Conservation (phyloP, 768 basidiomycete species). For the Leccinum subgranulosum region DNA sequence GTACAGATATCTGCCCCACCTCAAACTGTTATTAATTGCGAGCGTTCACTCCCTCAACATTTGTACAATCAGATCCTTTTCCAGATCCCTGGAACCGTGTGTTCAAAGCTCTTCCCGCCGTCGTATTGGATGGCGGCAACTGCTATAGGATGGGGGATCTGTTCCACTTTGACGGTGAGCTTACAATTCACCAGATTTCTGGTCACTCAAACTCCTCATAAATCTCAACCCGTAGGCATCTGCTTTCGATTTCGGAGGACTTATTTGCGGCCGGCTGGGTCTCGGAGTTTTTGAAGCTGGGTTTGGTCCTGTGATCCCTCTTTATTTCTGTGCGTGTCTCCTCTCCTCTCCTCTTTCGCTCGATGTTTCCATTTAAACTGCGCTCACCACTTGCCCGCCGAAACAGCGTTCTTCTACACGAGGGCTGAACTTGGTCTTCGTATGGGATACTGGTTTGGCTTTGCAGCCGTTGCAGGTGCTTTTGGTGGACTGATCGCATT, state of each 20-base stretch:
- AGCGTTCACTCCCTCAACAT: not conserved
- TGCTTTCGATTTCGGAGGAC: slow-evolving; percentile 55
- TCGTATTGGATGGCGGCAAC: slow-evolving; percentile 62
- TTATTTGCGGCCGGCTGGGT: slow-evolving; percentile 55
- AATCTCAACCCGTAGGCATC: slow-evolving; percentile 42
- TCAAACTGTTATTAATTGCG: slow-evolving; percentile 16
- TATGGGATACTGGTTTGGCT: slow-evolving; percentile 82
- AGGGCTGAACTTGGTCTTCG: slow-evolving; percentile 70
- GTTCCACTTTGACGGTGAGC: slow-evolving; percentile 66
- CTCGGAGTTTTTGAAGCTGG: slow-evolving; percentile 79
- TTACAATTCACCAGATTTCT: slow-evolving; percentile 64
- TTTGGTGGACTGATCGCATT: slow-evolving; percentile 83
- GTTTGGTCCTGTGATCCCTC: slow-evolving; percentile 73
- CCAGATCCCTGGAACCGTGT: slow-evolving; percentile 64
- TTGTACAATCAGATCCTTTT: slow-evolving; percentile 51
- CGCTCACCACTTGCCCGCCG: slow-evolving; percentile 36
- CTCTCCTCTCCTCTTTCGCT: slow-evolving; percentile 28
- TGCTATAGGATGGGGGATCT: slow-evolving; percentile 74
- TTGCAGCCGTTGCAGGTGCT: slow-evolving; percentile 80
- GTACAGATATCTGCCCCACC: not conserved
- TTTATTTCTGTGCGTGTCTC: slow-evolving; percentile 66
- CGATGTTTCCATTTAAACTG: not conserved
- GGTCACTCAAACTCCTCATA: slow-evolving; percentile 53
- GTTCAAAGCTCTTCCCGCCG: slow-evolving; percentile 67
- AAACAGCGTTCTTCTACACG: slow-evolving; percentile 74